Evolutionary conservation across 768 basidiomycete genomes (phyloP).

Genomic region (Dictyophora rubrovolvata): DNA sequence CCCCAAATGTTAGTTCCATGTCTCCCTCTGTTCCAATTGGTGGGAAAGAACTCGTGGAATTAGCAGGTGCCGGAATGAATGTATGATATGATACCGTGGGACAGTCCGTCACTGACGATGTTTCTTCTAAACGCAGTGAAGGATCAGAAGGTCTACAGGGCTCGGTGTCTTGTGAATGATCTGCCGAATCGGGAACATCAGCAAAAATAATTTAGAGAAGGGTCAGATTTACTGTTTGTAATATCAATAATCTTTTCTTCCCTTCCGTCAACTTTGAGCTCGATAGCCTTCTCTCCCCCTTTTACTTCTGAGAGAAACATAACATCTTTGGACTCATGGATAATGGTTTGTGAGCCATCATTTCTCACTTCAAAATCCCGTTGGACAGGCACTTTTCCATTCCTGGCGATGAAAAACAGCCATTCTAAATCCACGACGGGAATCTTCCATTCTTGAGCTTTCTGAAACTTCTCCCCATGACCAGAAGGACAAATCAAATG

Average conservation of each 20-base stretch:
- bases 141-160: background rate
- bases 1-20: background rate
- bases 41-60: background rate
- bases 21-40: background rate
- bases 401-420: conserved; percentile 49
- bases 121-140: background rate
- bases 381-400: conserved; percentile 36
- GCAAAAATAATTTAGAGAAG: background rate
- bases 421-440: conserved; percentile 64
- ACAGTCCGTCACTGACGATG: background rate
- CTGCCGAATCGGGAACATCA: conserved; percentile 6
- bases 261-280: conserved; percentile 11
- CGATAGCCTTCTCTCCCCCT: conserved; percentile 23
- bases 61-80: background rate
- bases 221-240: conserved; percentile 30
- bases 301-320: conserved; percentile 19
- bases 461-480: conserved; percentile 64
- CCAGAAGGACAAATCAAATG: conserved; percentile 72
- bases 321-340: background rate
- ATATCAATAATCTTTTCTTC: conserved; percentile 30
- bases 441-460: conserved; percentile 69
- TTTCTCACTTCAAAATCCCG: conserved; percentile 24
- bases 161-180: background rate
- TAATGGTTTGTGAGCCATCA: background rate
- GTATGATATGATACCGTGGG: background rate